Conservation (phyloP, 306 rosid genomes). For the Canavalia gladiata region DNA sequence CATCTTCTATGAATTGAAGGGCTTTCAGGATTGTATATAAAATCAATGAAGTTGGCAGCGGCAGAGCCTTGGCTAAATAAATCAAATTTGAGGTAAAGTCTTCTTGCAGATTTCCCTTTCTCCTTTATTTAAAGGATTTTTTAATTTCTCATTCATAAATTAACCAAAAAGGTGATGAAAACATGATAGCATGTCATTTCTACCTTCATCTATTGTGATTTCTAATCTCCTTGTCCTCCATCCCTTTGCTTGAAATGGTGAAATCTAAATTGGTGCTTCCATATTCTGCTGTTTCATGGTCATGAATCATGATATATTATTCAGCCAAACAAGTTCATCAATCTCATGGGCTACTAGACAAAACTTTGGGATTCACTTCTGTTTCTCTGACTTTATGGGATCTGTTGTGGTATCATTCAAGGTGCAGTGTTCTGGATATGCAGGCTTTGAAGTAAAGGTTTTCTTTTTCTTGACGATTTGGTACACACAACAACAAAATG, state of each 20-base stretch:
- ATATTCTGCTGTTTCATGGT: conserved; percentile 37
- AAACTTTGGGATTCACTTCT: conserved; percentile 34
- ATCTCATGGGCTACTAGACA: conserved; percentile 24
- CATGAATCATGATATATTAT: conserved; percentile 32
- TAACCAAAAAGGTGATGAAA: conserved; percentile 35
- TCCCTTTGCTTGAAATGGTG: conserved; percentile 39
- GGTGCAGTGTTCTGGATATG: conserved; percentile 44
- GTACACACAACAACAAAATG: conserved; percentile 57
- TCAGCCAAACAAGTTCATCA: conserved; percentile 20
- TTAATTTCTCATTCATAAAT: background rate
- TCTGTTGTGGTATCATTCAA: conserved; percentile 21
- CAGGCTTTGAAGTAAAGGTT: conserved; percentile 50
- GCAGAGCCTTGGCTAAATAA: conserved; percentile 46
- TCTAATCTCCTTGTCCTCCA: conserved; percentile 7
- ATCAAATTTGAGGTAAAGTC: conserved; percentile 52
- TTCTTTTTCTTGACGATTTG: conserved; percentile 44
- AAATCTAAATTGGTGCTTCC: conserved; percentile 30
- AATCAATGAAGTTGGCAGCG: conserved; percentile 40
- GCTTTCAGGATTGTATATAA: conserved; percentile 34
- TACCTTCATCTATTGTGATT: conserved; percentile 42
- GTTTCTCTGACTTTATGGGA: conserved; percentile 44
- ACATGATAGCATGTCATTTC: conserved; percentile 39
- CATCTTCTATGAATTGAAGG: conserved; percentile 46
- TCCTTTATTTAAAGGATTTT: conserved; percentile 28
- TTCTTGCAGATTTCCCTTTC: conserved; percentile 39